A percentile compares a stretch with the other conserved stretches of the same genome.
Evolutionary conservation across 1,139 yeast genomes (phyloP).

Genomic region (Sugiyamaella japonica): DNA sequence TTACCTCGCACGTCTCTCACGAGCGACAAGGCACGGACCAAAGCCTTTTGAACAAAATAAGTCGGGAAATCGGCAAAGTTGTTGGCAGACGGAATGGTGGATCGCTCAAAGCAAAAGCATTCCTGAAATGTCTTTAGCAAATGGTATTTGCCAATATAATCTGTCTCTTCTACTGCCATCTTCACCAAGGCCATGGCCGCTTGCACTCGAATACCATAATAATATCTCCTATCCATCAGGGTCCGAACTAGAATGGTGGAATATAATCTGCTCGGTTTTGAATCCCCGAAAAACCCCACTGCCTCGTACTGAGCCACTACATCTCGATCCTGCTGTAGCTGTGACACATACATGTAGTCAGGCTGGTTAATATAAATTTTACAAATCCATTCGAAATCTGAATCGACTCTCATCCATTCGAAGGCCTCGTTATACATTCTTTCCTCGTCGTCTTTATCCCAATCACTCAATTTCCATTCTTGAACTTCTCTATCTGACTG

Average conservation of each 20-base stretch:
- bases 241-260: slow-evolving; percentile 82
- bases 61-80: slow-evolving; percentile 69
- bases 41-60: slow-evolving; percentile 68
- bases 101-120: slow-evolving; percentile 69
- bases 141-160: slow-evolving; percentile 72
- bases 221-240: slow-evolving; percentile 78
- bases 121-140: slow-evolving; percentile 67
- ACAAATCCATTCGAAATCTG: slow-evolving; percentile 97
- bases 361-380: slow-evolving; percentile 80
- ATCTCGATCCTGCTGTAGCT: slow-evolving; percentile 90
- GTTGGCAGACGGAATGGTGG: slow-evolving; percentile 72
- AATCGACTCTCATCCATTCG: slow-evolving; percentile 96
- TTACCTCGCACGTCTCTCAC: slow-evolving; percentile 64
- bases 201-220: slow-evolving; percentile 82
- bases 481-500: slow-evolving; percentile 58
- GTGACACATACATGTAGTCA: slow-evolving; percentile 93
- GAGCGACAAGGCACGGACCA: slow-evolving; percentile 61
- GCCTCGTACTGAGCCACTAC: slow-evolving; percentile 95
- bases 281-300: slow-evolving; percentile 64
- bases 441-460: slow-evolving; percentile 72
- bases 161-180: slow-evolving; percentile 60
- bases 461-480: slow-evolving; percentile 75
- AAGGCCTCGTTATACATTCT: slow-evolving; percentile 76
- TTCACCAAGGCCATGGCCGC: slow-evolving; percentile 80
- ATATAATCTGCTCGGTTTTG: slow-evolving; percentile 62